Conservation (phyloP, 2,329 filamentous ascomycete genomes). For the Juglanconis sp. region DNA sequence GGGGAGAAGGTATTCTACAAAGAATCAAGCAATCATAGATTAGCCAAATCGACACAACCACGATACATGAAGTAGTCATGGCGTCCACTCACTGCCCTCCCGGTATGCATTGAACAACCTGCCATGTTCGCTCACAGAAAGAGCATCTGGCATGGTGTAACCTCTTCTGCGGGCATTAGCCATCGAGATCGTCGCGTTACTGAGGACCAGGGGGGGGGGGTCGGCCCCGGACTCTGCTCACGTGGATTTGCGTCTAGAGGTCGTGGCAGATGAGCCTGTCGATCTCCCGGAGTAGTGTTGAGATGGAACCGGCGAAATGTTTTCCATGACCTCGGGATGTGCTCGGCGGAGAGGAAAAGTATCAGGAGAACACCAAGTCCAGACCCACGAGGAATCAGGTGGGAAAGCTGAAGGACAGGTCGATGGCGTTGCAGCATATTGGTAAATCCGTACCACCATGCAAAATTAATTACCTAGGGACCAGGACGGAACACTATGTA, state of each 20-base stretch:
- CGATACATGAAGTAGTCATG: not conserved
- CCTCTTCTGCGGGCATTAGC: not conserved
- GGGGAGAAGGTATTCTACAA: conserved; percentile 5
- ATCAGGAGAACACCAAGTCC: no score
- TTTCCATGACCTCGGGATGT: not conserved
- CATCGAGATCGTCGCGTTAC: not conserved
- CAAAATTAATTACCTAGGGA: no score
- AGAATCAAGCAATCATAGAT: not conserved
- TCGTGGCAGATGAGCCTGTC: not conserved
- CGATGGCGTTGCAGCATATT: no score
- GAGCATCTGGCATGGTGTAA: conserved; percentile 3
- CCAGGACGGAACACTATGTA: no score
- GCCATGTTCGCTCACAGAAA: conserved; percentile 5
- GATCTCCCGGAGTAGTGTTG: not conserved
- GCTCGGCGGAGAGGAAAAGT: no score
- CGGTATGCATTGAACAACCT: conserved; percentile 7
- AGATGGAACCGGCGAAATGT: not conserved
- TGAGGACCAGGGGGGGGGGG: not conserved
- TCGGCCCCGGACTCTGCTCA: not conserved
- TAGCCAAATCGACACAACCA: not conserved
- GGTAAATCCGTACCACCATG: no score
- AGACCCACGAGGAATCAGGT: no score
- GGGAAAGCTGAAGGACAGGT: no score
- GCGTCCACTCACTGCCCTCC: conserved; percentile 7
- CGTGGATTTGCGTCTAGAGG: not conserved